Base-by-base conservation (phyloP, 2,329 filamentous ascomycete genomes). In the Colletotrichum lini region DNA sequence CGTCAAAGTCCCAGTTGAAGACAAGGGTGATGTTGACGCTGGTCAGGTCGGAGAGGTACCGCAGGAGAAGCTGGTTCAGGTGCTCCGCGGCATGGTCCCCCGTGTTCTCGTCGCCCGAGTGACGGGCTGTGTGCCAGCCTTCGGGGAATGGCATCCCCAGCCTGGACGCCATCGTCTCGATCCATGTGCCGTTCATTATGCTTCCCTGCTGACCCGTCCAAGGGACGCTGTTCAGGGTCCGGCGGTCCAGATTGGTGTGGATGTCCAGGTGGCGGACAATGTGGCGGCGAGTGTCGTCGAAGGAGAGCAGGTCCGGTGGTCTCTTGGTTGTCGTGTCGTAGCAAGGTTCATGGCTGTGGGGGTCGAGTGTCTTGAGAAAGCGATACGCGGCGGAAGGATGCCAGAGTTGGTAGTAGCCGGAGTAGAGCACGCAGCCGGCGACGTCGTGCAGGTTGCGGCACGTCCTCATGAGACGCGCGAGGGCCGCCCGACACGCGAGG, bases 381-480 rank as follows among this genome's bases (percentile, higher is more conserved):
- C 16, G 26, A 8, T 44, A 23, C 2, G 56, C 40, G 15, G 50
- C 26, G 13, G 54, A 66, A 7, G 62, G 54, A 6, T 70, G 67
- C 40, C 35, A 38, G 4, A 54, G 1, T 30, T 61, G 40, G 21
- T 60, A 50, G 49, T 70, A 67, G 21, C 56, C 63, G 1, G 63
- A 61, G 30, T 57, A 67, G 40, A 70, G 49, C 47, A 61, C 35
- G 42, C 56, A 56, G 13, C 54, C 67, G 10, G 67, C 67, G 9
- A 15, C 63, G 40, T 66, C 62, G 40, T 66, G 62, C 47, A 70
- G 12, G 23, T 42, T 49, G 45, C 47, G 63, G 16, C 62, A 67
- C 4, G 56, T 67, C n/a, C 54, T 15, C 63, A 70, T 70, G 16
- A 67, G 21, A 2, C 67, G 42, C 1, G 54, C 54, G 15, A 67